Conservation (phyloP, 148 eudicot genomes). For the Vaccinium macrocarpon region DNA sequence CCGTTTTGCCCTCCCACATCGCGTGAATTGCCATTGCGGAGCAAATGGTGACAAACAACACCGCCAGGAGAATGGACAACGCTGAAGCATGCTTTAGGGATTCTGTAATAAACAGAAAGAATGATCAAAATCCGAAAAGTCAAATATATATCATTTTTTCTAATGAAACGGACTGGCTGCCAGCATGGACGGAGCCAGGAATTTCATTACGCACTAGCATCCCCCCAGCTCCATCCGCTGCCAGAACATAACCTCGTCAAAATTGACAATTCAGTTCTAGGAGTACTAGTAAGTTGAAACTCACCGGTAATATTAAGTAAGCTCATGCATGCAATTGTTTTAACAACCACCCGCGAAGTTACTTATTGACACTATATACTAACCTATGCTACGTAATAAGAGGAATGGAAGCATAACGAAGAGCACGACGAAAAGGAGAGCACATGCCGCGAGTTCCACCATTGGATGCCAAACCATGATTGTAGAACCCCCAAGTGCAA, state of each 20-base stretch:
- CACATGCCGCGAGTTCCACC: slow-evolving; percentile 94
- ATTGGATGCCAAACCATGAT: slow-evolving; percentile 93
- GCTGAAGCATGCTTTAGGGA: slow-evolving; percentile 86
- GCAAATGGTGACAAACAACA: slow-evolving; percentile 70
- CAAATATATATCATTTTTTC: neutral
- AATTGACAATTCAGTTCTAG: neutral
- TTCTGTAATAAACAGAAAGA: slow-evolving; percentile 45
- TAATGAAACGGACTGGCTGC: neutral
- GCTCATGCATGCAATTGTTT: neutral
- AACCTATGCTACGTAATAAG: slow-evolving; percentile 76
- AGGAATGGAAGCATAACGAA: slow-evolving; percentile 76
- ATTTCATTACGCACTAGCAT: too few relatives aligned
- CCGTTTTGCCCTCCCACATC: slow-evolving; percentile 59
- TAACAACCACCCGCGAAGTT: neutral
- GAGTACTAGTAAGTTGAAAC: neutral
- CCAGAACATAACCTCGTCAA: neutral
- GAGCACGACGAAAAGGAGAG: slow-evolving; percentile 52
- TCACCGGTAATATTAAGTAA: neutral
- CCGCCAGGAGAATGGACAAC: slow-evolving; percentile 72
- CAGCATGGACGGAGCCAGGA: too few relatives aligned
- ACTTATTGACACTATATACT: slow-evolving; percentile 17
- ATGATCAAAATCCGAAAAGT: neutral
- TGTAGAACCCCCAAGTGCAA: slow-evolving; percentile 81
- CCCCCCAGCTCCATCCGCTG: too few relatives aligned
- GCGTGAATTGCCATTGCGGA: slow-evolving; percentile 74